phyloP scores from a whole-genome alignment of 345 rosid genomes.

The Corymbia maculata region DNA sequence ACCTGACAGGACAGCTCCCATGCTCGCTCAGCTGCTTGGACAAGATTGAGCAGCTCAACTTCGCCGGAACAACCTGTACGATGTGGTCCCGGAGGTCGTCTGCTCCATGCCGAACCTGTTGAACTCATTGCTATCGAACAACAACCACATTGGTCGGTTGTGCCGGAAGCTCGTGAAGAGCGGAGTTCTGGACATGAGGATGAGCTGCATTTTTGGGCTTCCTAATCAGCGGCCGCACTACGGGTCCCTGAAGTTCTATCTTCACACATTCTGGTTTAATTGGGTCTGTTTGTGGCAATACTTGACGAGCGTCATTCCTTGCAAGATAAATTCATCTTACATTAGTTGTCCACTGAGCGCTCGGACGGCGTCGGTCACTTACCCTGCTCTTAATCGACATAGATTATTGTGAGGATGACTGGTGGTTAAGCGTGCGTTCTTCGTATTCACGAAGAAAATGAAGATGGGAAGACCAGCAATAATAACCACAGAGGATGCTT shows the following conservation, averaged over 20 bases:
- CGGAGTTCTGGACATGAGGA: slow-evolving; percentile 19
- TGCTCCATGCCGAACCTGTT: slow-evolving; percentile 13
- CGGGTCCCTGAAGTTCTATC: slow-evolving; percentile 6
- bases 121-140: slow-evolving; percentile 18
- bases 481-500: too few species aligned
- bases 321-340: background rate
- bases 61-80: slow-evolving; percentile 15
- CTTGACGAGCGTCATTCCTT: slow-evolving; percentile 4
- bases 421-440: too few species aligned
- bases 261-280: too few species aligned
- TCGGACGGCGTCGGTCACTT: background rate
- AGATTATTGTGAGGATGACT: too few species aligned
- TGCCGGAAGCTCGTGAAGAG: slow-evolving; percentile 17
- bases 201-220: background rate
- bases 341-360: background rate
- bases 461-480: too few species aligned
- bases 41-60: too few species aligned
- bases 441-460: too few species aligned
- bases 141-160: slow-evolving; percentile 12
- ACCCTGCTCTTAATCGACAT: background rate
- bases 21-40: too few species aligned
- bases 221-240: slow-evolving; percentile 21
- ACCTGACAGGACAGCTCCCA: too few species aligned
- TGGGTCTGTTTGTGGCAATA: too few species aligned
- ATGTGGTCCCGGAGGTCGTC: slow-evolving; percentile 23